Conservation (phyloP, 106 monocot genomes). For the Phalaenopsis aphrodite region DNA sequence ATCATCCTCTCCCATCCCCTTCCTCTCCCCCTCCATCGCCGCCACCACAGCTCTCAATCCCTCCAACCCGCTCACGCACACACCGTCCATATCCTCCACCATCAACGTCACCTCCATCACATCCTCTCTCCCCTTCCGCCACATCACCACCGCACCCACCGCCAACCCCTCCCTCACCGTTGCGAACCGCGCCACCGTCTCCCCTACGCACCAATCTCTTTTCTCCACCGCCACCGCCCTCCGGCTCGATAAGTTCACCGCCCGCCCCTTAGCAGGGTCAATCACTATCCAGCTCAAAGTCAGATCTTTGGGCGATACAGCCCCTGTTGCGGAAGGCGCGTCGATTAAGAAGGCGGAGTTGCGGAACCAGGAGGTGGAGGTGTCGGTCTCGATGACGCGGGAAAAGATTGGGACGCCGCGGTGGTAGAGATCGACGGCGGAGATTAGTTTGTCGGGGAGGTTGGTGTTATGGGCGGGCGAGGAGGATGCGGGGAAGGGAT, state of each 20-base stretch:
- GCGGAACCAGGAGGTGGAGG: constrained; percentile 47
- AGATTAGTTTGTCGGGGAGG: constrained; percentile 30
- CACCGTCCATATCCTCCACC: constrained; percentile 69
- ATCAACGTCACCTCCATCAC: constrained; percentile 52
- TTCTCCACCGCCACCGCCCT: constrained; percentile 39
- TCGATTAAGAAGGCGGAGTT: constrained; percentile 63
- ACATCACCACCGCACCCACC: constrained; percentile 32
- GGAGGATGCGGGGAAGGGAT: constrained; percentile 19
- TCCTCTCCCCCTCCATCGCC: constrained; percentile 34
- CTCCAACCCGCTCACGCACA: constrained; percentile 48
- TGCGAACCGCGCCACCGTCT: constrained; percentile 44
- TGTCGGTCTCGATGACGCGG: constrained; percentile 44
- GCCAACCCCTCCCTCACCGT: constrained; percentile 28
- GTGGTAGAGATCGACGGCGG: constrained; percentile 70
- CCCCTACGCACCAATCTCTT: constrained; percentile 57
- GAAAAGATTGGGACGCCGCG: constrained; percentile 42
- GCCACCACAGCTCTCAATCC: constrained; percentile 35
- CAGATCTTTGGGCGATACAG: constrained; percentile 20
- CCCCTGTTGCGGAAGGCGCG: not conserved
- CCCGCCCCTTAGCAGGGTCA: constrained; percentile 28
- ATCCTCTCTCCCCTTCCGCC: constrained; percentile 30
- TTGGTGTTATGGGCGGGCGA: not conserved
- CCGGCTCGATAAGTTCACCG: constrained; percentile 62
- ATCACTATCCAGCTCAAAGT: constrained; percentile 75
- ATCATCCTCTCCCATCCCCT: constrained; percentile 9